Conservation (phyloP, 495 filamentous ascomycete genomes). For the Haplographium delicatum region DNA sequence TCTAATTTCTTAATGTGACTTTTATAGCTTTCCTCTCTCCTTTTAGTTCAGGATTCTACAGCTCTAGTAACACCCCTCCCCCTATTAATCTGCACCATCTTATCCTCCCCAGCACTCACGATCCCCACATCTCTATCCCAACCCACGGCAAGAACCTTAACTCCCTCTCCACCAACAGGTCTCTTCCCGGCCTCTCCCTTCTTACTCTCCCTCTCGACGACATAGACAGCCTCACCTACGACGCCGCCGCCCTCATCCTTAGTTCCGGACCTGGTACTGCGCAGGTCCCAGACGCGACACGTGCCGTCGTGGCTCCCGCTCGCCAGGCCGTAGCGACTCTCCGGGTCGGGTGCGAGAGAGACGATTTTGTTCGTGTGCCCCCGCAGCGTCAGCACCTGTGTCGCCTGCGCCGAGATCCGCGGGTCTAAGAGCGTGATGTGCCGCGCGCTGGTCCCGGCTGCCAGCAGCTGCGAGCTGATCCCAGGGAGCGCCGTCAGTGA, state of each 20-base stretch:
- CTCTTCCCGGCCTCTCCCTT: conserved; percentile 48
- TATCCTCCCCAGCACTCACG: conserved; percentile 88
- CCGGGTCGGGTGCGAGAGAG: conserved; percentile 61
- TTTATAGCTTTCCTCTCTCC: no score
- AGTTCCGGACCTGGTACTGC: conserved; percentile 62
- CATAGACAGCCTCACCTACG: conserved; percentile 76
- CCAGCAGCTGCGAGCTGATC: conserved; percentile 57
- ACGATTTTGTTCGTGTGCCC: conserved; percentile 85
- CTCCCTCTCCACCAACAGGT: conserved; percentile 63
- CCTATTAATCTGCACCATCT: conserved; percentile 83
- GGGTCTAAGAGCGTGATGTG: conserved; percentile 90
- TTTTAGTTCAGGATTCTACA: no score
- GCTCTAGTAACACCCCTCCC: conserved; percentile 35
- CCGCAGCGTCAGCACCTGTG: conserved; percentile 78
- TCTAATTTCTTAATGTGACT: no score
- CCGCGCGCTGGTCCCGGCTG: conserved; percentile 77
- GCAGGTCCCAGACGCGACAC: conserved; percentile 86
- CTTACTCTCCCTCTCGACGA: conserved; percentile 66
- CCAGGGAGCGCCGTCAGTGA: conserved; percentile 43
- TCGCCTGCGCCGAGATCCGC: conserved; percentile 62
- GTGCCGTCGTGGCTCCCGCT: conserved; percentile 86
- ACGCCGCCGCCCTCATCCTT: conserved; percentile 50
- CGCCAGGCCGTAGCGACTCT: conserved; percentile 73
- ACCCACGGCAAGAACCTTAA: conserved; percentile 84
- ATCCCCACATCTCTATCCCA: conserved; percentile 86